A percentile compares a stretch with the other conserved stretches of the same genome.
phyloP scores from a whole-genome alignment of 2,329 filamentous ascomycete species.

The Huntiella omanensis region DNA sequence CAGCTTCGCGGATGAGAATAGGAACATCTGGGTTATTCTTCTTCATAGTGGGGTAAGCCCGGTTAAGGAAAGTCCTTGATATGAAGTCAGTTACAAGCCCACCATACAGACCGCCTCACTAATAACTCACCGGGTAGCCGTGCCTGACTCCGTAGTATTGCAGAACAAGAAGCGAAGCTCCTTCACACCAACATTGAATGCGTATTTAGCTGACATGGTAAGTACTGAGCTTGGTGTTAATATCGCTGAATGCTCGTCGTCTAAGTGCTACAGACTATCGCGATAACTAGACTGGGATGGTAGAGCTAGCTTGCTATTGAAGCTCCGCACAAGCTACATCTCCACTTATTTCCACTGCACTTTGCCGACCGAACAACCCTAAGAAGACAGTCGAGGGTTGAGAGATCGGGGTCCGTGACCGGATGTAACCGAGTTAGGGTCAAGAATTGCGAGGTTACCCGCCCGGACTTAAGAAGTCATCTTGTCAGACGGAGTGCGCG shows the following conservation, averaged over 20 bases:
- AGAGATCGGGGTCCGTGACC: too few relatives aligned
- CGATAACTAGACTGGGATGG: neutral
- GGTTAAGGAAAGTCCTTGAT: constrained; percentile 65
- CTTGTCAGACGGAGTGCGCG: too few relatives aligned
- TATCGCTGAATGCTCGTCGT: too few relatives aligned
- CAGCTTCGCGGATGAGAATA: constrained; percentile 86
- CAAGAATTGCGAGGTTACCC: too few relatives aligned
- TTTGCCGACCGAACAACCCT: too few relatives aligned
- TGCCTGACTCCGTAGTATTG: constrained; percentile 81
- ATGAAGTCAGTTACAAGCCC: neutral
- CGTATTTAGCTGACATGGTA: constrained; percentile 49
- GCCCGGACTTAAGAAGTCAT: too few relatives aligned
- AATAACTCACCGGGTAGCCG: constrained; percentile 52
- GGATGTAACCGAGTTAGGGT: too few relatives aligned
- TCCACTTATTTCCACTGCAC: too few relatives aligned
- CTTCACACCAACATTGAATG: constrained; percentile 72
- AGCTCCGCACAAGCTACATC: too few relatives aligned
- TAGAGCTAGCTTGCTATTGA: neutral
- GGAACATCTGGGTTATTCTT: constrained; percentile 90
- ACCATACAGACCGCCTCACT: neutral
- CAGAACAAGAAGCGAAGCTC: constrained; percentile 96
- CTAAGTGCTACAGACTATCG: neutral
- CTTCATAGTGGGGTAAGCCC: constrained; percentile 97
- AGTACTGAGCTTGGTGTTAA: neutral
- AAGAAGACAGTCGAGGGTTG: too few relatives aligned